Base-by-base conservation (phyloP, 2,329 filamentous ascomycete species). In the Apiospora rasikravindrae region DNA sequence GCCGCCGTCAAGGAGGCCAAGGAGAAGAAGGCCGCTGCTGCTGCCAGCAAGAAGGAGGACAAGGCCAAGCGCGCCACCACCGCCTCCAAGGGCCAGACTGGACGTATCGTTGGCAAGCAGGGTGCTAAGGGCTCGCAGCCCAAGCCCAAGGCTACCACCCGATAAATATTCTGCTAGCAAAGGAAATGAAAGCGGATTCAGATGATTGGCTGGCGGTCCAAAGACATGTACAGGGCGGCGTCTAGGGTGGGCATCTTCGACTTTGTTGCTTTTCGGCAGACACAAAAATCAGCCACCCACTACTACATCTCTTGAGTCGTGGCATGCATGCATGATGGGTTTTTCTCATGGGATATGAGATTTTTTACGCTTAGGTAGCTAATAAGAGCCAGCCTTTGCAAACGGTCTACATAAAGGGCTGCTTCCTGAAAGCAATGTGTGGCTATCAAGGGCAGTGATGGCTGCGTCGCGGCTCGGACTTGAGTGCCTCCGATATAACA, bases 31-130 rank as follows among this genome's bases (percentile, higher is more conserved):
- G 88, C 92, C 78, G 95, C 91, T 76, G 90, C 91, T 75, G 92
- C 94, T 86, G 93, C 91, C 84, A 92, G 91, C 86, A 99, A 98
- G 94, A 99, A 98, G 94, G 93, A 94, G 74, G 95, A 98, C 88
- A 99, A 99, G 94, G 96, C 96, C 82, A 98, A 98, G 94, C 89
- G 81, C 82, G 95, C 95, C 77, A 90, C 93, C 79, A 81, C 79
- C 75, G 90, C 92, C 78, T 87, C 92, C 84, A 93, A 94, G 88
- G 95, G 94, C 83, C 90, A 95, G 88, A 88, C 90, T 78, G 85
- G 87, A 82, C 92, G 93, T 86, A 94, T 97, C 84, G 88, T 92
- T 85, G 95, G 94, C 92, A 99, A 99, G 94, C 94, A 98, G 91
- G 95, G 94, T 82, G 92, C 94, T 78, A 98, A 97, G 92, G 96